Percentiles rank a stretch among this genome's conserved stretches.
Evolutionary conservation across 2,329 filamentous ascomycete species (phyloP).

Genomic region (Beauveria sp.): DNA sequence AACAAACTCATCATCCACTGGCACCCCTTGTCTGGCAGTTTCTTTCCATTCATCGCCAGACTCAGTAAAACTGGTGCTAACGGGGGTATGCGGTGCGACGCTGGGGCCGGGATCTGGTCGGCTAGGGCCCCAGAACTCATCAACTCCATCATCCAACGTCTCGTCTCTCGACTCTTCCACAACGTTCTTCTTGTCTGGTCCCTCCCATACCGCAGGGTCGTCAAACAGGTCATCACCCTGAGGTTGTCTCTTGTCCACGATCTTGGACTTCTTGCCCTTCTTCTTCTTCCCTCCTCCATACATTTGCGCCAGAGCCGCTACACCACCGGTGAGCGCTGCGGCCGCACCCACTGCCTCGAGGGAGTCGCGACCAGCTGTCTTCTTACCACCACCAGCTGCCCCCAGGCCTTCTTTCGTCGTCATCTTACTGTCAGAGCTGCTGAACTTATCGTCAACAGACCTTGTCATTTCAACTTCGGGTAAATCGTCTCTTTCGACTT

Average conservation of each 20-base stretch:
- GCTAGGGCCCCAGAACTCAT: conserved; percentile 24
- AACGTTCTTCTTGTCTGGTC: conserved; percentile 29
- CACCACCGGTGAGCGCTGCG: conserved; percentile 21
- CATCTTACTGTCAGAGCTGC: conserved; percentile 6
- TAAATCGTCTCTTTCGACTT: conserved; percentile 9
- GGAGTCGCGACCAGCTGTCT: not conserved
- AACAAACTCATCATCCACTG: conserved; percentile 20
- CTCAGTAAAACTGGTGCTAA: conserved; percentile 16
- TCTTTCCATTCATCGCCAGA: conserved; percentile 19
- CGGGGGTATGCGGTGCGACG: conserved; percentile 6
- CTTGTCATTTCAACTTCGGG: conserved; percentile 11
- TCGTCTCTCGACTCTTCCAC: conserved; percentile 17
- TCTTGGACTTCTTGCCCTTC: conserved; percentile 31
- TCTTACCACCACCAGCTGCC: not conserved
- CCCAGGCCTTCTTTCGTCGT: not conserved
- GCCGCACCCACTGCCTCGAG: conserved; percentile 17
- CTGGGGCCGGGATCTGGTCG: conserved; percentile 5
- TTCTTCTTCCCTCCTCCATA: conserved; percentile 24
- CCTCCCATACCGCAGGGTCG: conserved; percentile 37
- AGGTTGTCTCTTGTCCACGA: conserved; percentile 30
- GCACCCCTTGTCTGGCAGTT: conserved; percentile 17
- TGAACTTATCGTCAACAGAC: conserved; percentile 11
- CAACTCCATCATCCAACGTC: conserved; percentile 17
- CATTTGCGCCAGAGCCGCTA: conserved; percentile 27
- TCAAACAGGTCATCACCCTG: conserved; percentile 37